Evolutionary conservation across 495 filamentous ascomycete species (phyloP).

Genomic region (Neurospora sp.): DNA sequence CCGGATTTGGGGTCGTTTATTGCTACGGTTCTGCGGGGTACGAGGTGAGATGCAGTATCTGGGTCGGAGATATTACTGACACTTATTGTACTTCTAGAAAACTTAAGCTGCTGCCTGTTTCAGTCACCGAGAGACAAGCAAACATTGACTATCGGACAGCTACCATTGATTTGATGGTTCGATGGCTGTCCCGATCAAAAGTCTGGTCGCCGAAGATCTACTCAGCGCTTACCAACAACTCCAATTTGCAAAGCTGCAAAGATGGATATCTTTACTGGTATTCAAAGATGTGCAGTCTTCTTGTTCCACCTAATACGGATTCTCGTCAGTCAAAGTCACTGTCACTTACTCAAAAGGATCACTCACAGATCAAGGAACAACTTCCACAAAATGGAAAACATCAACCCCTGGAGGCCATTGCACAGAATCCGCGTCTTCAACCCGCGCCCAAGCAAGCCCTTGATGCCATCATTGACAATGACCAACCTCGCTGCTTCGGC

Average conservation of each 20-base stretch:
- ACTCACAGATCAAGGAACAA: slow-evolving; percentile 27
- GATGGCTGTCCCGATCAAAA: background rate
- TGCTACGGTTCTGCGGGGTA: background rate
- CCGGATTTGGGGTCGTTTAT: background rate
- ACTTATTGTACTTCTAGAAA: background rate
- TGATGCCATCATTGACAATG: slow-evolving; percentile 18
- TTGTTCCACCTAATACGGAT: background rate
- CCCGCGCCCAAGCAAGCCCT: slow-evolving; percentile 22
- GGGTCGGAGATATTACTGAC: background rate
- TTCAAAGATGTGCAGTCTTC: background rate
- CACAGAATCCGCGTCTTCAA: slow-evolving; percentile 25
- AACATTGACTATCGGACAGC: background rate
- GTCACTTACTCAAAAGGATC: no score
- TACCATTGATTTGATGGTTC: background rate
- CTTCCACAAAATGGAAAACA: slow-evolving; percentile 27
- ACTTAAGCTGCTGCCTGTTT: background rate
- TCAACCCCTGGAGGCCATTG: slow-evolving; percentile 25
- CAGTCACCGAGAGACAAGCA: background rate
- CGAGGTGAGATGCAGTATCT: background rate
- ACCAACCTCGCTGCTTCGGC: slow-evolving; percentile 21
- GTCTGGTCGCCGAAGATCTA: background rate
- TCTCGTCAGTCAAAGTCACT: background rate
- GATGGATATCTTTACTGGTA: background rate
- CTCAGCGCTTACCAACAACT: background rate
- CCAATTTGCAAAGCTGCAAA: background rate